phyloP scores from a whole-genome alignment of 2,329 filamentous ascomycete species.

The Claviceps cyperi region DNA sequence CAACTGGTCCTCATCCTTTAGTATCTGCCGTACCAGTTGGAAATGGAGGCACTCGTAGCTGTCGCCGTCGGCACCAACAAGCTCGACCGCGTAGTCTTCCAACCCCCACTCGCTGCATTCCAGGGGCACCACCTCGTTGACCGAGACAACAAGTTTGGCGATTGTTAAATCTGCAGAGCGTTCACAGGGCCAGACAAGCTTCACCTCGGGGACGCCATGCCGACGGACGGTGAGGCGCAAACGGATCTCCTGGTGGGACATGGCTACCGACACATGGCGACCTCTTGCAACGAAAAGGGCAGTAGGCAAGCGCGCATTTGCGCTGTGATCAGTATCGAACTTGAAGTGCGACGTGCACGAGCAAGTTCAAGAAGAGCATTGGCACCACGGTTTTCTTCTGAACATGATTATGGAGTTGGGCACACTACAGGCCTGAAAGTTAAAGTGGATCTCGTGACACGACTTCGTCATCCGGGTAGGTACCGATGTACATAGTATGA shows the following conservation, averaged over 20 bases:
- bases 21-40: conserved; percentile 50
- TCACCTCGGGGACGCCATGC: conserved; percentile 56
- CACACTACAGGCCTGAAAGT: background rate
- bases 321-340: background rate
- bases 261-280: conserved; percentile 12
- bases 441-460: background rate
- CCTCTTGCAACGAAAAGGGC: background rate
- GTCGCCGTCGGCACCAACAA: conserved; percentile 37
- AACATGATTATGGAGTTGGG: background rate
- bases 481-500: too few species aligned
- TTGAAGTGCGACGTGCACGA: background rate
- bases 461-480: background rate
- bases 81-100: conserved; percentile 78
- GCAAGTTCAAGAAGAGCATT: background rate
- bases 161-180: conserved; percentile 50
- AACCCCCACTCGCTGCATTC: conserved; percentile 72
- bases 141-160: conserved; percentile 58
- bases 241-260: conserved; percentile 35
- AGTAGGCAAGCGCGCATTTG: background rate
- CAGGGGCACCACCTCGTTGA: conserved; percentile 70
- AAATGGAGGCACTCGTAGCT: conserved; percentile 84
- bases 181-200: conserved; percentile 55
- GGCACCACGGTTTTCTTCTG: background rate
- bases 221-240: conserved; percentile 60
- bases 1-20: conserved; percentile 75